Evolutionary conservation across 192 early-diverging fungal species (phyloP).

Genomic region (Coemansia sp.): DNA sequence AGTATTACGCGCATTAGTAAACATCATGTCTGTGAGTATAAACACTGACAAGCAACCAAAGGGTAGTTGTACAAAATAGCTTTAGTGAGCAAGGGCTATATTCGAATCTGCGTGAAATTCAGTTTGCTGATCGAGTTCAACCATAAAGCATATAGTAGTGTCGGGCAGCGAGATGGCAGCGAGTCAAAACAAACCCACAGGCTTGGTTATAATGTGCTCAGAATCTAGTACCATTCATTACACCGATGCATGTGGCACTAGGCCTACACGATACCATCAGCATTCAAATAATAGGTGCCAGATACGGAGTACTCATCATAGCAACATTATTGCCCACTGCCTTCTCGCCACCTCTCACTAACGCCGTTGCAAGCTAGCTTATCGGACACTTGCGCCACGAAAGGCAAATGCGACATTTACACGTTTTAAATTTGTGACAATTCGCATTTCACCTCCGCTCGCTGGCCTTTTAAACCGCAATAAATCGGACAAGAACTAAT

Average conservation of each 20-base stretch:
- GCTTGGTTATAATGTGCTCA: slow-evolving; percentile 16
- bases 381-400: neutral
- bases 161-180: neutral
- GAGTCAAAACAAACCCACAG: neutral
- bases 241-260: slow-evolving; percentile 6
- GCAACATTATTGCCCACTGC: slow-evolving; percentile 2
- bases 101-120: neutral
- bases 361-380: neutral
- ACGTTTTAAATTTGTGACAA: neutral
- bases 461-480: neutral
- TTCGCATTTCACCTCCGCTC: neutral
- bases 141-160: neutral
- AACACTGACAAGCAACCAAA: neutral
- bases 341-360: neutral
- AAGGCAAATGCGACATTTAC: neutral
- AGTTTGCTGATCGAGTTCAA: neutral
- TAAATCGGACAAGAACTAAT: neutral
- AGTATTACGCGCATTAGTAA: neutral
- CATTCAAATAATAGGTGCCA: slow-evolving; percentile 64
- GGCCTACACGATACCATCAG: slow-evolving; percentile 3
- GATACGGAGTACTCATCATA: slow-evolving; percentile 54
- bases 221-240: slow-evolving; percentile 37
- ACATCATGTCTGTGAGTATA: neutral
- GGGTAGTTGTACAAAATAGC: neutral
- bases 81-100: neutral